Conservation (phyloP, 768 basidiomycete genomes). For the Mycena haematopus region DNA sequence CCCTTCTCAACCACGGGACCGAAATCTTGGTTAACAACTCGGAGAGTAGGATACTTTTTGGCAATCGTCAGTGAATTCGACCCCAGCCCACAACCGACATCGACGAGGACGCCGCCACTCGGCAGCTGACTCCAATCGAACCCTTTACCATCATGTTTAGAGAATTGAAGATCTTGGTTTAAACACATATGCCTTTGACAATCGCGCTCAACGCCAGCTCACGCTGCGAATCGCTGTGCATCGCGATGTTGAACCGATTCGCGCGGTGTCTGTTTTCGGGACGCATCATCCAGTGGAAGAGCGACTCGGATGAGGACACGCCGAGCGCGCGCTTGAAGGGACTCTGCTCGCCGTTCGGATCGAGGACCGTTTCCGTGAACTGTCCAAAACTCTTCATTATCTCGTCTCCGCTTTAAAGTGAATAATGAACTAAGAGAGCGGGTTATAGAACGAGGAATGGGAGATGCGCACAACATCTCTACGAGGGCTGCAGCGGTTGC, state of each 20-base stretch:
- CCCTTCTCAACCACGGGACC: constrained; percentile 1
- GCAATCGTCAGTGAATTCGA: constrained; percentile 1
- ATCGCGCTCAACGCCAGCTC: neutral
- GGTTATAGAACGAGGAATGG: neutral
- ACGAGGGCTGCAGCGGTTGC: constrained; percentile 3
- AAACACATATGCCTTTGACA: constrained; percentile 1
- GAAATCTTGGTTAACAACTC: constrained; percentile 5
- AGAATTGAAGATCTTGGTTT: neutral
- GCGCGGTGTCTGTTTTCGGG: constrained; percentile 2
- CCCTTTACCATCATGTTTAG: constrained; percentile 26
- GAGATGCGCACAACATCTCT: constrained; percentile 20
- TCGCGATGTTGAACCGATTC: constrained; percentile 5
- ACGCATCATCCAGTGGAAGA: constrained; percentile 4
- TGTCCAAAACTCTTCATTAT: neutral
- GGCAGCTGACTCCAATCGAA: constrained; percentile 30
- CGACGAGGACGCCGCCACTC: constrained; percentile 34
- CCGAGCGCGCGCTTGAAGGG: neutral
- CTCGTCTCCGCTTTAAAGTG: neutral
- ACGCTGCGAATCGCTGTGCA: constrained; percentile 1
- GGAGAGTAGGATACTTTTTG: neutral
- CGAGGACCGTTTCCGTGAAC: constrained; percentile 2
- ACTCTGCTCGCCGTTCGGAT: constrained; percentile 5
- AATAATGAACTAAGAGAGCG: constrained; percentile 1
- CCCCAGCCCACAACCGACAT: constrained; percentile 16
- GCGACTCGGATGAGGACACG: neutral